Base-by-base conservation (phyloP, 768 basidiomycete genomes). In the Tephrocybe sp. region DNA sequence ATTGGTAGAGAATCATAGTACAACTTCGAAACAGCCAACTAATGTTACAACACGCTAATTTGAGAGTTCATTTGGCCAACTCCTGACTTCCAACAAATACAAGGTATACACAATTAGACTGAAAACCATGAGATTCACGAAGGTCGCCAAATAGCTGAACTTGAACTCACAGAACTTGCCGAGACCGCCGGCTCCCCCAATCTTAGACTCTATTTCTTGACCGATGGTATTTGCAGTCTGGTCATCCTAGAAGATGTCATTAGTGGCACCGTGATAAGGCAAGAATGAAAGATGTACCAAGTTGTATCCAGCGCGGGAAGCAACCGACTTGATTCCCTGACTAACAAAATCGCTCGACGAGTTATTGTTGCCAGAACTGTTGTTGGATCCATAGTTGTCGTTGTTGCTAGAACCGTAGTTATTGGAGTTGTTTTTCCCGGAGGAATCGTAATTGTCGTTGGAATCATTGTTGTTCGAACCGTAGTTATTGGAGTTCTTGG, bases 251-350 rank as follows among this genome's bases (percentile, higher is more conserved):
- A 39, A 30, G 14, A 26, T 3, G n/a, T 23, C 11, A 38, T 17
- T 3, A 3, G 22, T 17, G 19, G 41, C 12, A 30, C 20, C 22
- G 26, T 14, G 19, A 4, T n/a, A 39, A 22, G 33, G 9, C 12
- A 4, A 30, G 33, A 22, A 10, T 30, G 13, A 13, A 55, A 42
- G 14, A 68, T 76, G 43, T 49, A 81, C 78, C 13, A 80, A 6
- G 52, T 76, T 70, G 56, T 65, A 71, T 0, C 79, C 79, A 23
- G 70, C 71, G 59, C 73, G 69, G 50, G 65, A 49, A 6, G 77
- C 72, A 22, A 60, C 69, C 16, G 45, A 52, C 50, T 65, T 63
- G 45, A 81, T 62, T 39, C 76, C 72, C 51, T 74, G 71, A 51
- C 72, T 63, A 44, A 72, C 35, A 65, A 57, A 74, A 57, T 69